Base-by-base conservation (phyloP, 805 yeast species). In the Sugiyamaella lignohabitans region DNA sequence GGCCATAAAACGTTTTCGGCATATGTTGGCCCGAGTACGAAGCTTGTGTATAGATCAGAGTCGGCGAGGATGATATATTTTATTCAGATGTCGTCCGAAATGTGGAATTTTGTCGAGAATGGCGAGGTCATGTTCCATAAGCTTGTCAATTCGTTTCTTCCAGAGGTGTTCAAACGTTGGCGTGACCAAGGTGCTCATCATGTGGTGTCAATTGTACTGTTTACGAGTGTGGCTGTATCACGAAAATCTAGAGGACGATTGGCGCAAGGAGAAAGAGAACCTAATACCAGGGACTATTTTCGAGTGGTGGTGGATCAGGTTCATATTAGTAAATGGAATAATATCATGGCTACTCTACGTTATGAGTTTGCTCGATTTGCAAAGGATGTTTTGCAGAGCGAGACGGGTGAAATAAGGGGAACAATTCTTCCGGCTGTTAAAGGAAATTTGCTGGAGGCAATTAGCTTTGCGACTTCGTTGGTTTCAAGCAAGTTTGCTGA, bases 91-190 rank as follows among this genome's bases (percentile, higher is more conserved):
- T 85, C 97, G 1, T 76, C 84, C 35, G 99, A 93, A 59, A 93
- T 93, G 97, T 93, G 97, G 94, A 87, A 88, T 62, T 93, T 93
- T 64, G 98, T 93, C 64, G 96, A 89, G 59, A 84, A 84, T 54
- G 98, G 98, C 1, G 97, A 91, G 59, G 84, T 89, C 45, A 78
- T 87, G 77, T 91, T 91, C 62, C 91, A 89, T 62, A 87, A 88
- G 64, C 78, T 93, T 56, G 87, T 93, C 40, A 89, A 91, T 61
- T 84, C 94, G n/a, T 71, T 91, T 43, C 80, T 93, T 46, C 99
- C 99, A 0, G 83, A 82, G 49, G 82, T 91, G 32, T 87, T 93
- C 62, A 81, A 81, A 55, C 75, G 82, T 49, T 93, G 98, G 98
- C 76, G 87, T 53, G 82, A 82, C 29, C 74, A 80, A 49, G 91